Conservation (phyloP, 495 filamentous ascomycete genomes). For the Pyrenula aspistea region DNA sequence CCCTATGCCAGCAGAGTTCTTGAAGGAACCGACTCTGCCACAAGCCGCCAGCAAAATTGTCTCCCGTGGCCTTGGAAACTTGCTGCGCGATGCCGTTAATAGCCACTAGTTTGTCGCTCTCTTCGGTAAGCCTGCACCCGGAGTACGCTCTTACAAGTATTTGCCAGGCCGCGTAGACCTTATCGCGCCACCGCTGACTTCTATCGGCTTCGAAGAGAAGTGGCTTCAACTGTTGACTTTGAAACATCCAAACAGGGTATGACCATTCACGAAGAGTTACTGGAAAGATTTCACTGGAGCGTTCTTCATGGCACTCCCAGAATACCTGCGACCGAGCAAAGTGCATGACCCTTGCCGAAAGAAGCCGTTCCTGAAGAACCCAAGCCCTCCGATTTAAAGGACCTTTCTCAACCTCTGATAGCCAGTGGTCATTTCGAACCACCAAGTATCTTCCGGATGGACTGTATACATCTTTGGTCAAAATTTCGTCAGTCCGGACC, state of each 20-base stretch:
- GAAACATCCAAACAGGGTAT: not conserved
- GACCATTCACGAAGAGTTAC: not conserved
- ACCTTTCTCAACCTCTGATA: not conserved
- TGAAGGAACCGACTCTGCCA: not conserved
- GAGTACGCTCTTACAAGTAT: slow-evolving; percentile 5
- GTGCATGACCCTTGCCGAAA: not conserved
- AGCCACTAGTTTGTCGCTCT: slow-evolving; percentile 11
- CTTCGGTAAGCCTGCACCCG: slow-evolving; percentile 5
- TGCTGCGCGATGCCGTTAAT: slow-evolving; percentile 12
- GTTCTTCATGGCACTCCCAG: not conserved
- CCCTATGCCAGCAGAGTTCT: not conserved
- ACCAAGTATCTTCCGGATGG: not conserved
- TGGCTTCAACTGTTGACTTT: not conserved
- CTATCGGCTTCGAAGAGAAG: not conserved
- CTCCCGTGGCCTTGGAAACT: slow-evolving; percentile 1
- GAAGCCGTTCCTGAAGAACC: slow-evolving; percentile 3
- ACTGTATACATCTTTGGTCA: not conserved
- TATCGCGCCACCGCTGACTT: not conserved
- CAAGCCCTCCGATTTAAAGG: not conserved
- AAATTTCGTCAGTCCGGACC: not conserved
- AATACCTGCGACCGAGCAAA: not conserved
- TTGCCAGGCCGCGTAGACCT: slow-evolving; percentile 3
- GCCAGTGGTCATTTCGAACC: not conserved
- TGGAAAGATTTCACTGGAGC: not conserved
- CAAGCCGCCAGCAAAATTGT: slow-evolving; percentile 2